Percentiles rank a stretch among this genome's conserved stretches.
Evolutionary conservation across 192 early-diverging fungal genomes (phyloP).

Genomic region (Coemansia sp.): DNA sequence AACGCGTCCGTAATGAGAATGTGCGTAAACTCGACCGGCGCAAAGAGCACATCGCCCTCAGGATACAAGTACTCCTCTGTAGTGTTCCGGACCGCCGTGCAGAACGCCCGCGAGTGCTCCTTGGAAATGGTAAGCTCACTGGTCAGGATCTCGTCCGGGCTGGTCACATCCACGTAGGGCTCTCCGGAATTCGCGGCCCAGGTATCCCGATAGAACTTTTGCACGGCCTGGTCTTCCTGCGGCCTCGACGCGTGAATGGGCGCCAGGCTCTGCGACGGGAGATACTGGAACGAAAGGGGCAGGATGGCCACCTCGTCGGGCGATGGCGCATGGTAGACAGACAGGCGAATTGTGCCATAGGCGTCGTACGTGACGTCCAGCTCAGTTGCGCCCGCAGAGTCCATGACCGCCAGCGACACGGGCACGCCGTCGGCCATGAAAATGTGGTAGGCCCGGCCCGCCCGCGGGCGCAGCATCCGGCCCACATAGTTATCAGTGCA

Average conservation of each 20-base stretch:
- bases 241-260: conserved; percentile 13
- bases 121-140: conserved; percentile 46
- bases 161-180: conserved; percentile 1
- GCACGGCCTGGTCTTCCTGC: not conserved
- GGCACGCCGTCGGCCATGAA: not conserved
- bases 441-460: conserved; percentile 38
- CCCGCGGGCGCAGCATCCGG: conserved; percentile 55
- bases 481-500: conserved; percentile 54
- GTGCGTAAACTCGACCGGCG: conserved; percentile 88
- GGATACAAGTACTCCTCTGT: conserved; percentile 45
- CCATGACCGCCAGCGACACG: not conserved
- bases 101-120: conserved; percentile 80
- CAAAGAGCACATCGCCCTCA: conserved; percentile 50
- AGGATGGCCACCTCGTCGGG: conserved; percentile 33
- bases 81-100: conserved; percentile 63
- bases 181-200: conserved; percentile 9
- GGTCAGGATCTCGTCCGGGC: not conserved
- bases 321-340: conserved; percentile 35
- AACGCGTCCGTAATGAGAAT: conserved; percentile 73
- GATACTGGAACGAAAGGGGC: conserved; percentile 8
- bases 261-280: conserved; percentile 1
- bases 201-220: not conserved
- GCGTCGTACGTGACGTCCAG: conserved; percentile 77
- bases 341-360: conserved; percentile 52
- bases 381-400: conserved; percentile 59